Base-by-base conservation (phyloP, 2,329 filamentous ascomycete species). In the Chaetomiaceae sp. region DNA sequence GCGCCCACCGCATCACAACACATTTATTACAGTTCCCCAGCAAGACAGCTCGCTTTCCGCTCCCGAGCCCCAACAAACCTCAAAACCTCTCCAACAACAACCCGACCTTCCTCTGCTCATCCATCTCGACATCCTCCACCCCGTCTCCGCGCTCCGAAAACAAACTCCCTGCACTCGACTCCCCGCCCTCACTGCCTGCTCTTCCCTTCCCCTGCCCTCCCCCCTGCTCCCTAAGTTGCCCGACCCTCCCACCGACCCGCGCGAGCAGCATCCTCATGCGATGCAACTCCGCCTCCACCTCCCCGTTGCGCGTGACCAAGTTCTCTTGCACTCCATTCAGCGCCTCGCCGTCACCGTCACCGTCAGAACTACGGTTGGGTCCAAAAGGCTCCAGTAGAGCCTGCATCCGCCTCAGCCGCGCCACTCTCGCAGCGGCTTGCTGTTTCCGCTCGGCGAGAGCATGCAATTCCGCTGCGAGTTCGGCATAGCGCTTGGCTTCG, bases 271-370 rank as follows among this genome's bases (percentile, higher is more conserved):
- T 73, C 30, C 83, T 77, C 77, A 85, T 87, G 57, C 77, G 78
- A 65, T 84, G 79, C 50, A 90, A 70, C 68, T 89, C 86, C 48
- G 72, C 72, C 64, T 85, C 85, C 9, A 90, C 67, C 43, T 82
- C 77, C 1, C 84, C 82, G 63, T 85, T 79, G 29, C 79, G 78
- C 46, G 81, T 84, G 1, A 86, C 75, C 3, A 90, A 67, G 64
- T 88, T 89, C 53, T 81, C 77, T 65, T 90, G 86, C 6, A 86
- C 70, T 7, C 69, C 61, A 57, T 59, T 69, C 59, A 62, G 68
- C 30, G 3, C n/a, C 52, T 57, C 14, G 57, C 65, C 34, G 53
- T 53, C 21, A 18, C 11, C 30, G n/a, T 14, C 27, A 2, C 7
- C 20, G 25, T 6, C 11, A 33, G n/a, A 7, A 20, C 6, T 5